Evolutionary conservation across 1,284 basidiomycete species (phyloP), one percentile per base, ranked within the genome.

Genomic region (Fomitiporia mediterranea): DNA sequence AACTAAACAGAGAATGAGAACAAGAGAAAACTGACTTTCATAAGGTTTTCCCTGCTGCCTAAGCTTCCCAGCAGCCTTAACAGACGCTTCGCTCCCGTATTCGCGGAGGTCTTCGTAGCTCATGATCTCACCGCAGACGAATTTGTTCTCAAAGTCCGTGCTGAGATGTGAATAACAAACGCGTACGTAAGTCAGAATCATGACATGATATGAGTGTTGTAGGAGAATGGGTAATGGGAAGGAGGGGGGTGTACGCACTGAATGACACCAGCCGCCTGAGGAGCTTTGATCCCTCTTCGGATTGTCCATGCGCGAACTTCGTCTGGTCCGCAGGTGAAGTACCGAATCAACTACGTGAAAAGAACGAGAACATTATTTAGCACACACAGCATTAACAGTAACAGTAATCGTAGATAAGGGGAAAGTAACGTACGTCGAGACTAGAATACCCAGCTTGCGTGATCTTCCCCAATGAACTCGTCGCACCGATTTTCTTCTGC

Each of bases 81-180:
- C 94, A 9, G 88, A 85, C 2, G 82, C 63, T 77, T 99, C 97
- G 61, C 85, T 89, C 13, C 94, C 96, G 66, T 94, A 77, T 72
- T 98, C 94, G 69, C 90, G 90, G 62, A 99, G 77, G 69, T 98
- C 97, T 0, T 86, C 84, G 67, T 87, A 98, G 3, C 85, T 68
- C 92, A 98, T 98, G 69, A 99, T 98, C 74, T 99, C 96, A 73
- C 96, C 97, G 66, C 96, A 99, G n/a, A 99, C 91, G 66, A 99
- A 98, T 75, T 97, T 97, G 72, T 96, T 91, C 76, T 98, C 91
- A 68, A 96, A 96, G 73, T 96, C 94, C 43, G 91, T 85, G 75
- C 86, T 89, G 21, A n/a, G 0, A 28, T 13, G 35, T 38, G 28
- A 63, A 40, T 55, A 58, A 49, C 63, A 53, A 28, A 13, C 21